Base-by-base conservation (phyloP, 176 grass and related monocot species). In the Hsuehochloa calcarea region DNA sequence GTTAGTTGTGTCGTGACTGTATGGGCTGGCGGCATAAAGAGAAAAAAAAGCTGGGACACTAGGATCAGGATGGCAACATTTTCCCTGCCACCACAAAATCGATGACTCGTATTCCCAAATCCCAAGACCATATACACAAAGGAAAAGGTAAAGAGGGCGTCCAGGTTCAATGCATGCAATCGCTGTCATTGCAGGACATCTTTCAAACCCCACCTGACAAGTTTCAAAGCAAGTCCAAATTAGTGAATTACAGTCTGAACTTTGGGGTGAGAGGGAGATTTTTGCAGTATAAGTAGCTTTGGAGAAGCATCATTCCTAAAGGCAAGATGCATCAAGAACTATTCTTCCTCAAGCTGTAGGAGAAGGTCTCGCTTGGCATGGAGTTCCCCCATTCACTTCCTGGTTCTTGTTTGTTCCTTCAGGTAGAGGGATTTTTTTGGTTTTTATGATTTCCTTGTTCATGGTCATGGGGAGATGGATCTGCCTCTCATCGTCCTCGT, bases 161-260 rank as follows among this genome's bases (percentile, higher is more conserved):
- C 93, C 65, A 95, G 88, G 85, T 95, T 95, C 90, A 89, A 77
- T 85, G 90, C 43, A 95, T 37, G 69, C 55, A 20, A 78, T 43
- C 60, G 41, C 35, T 63, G 79, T 83, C 84, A 78, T 15, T 35
- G 50, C 40, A 23, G 71, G 45, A 69, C 72, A 58, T 17, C 72
- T 58, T 70, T 77, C 70, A 60, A 35, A 27, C 70, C 79, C 41
- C 64, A 77, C 38, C 15, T 5, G 40, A 70, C 63, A 69, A 37
- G 69, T 70, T 82, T 44, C 70, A 55, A 85, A 89, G n/a, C 35
- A 38, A 16, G 72, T 71, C 71, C 37, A 80, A 45, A 62, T 29
- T 29, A 34, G 31, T 34, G 31, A 34, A 34, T 70, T 34, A 20
- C 23, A 75, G 64, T 20, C 4, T 39, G 72, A 35, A 23, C 72